Evolutionary conservation across 805 yeast genomes (phyloP), one percentile per base, ranked within the genome.

Genomic region (Ogataea corticis): DNA sequence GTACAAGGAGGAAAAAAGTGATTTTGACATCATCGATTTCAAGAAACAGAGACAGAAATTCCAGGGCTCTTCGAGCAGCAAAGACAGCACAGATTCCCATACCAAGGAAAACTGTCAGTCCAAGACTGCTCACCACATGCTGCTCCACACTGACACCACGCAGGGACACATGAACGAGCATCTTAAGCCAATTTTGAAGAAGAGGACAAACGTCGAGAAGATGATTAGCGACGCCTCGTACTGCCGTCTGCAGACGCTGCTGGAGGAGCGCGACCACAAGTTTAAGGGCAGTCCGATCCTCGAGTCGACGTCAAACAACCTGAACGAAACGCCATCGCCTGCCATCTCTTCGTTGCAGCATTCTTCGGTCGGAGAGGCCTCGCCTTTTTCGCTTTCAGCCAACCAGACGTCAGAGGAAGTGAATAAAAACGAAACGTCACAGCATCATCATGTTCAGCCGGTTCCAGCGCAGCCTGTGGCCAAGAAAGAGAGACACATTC

Each of bases 171-270:
- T 44, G 15, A 42, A 47, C 18, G 67, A 63, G 38, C 67, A 66
- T 23, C 74, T 87, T 23, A 91, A 91, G 67, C 94, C 97, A 19
- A 92, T 92, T 48, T 71, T 92, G 57, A 92, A 92, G 67, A 87
- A 87, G 67, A 79, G 94, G 59, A 82, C 96, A 1, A 85, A 87
- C 33, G 82, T 89, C 33, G 96, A 90, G 63, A 82, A 77, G 66
- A 80, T 92, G 75, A 76, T 88, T 25, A 71, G 82, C 44, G 85
- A 82, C 57, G 78, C 69, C n/a, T 62, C 67, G 15, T 66, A 65
- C 52, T 49, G 58, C 19, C 50, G 67, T 31, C 47, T 66, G 30
- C 70, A 64, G 48, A 48, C 52, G 14, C 51, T 64, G 32, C 41
- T 65, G 33, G 66, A 65, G 31, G 60, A 61, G 35, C 55, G 57